These are phyloP conservation scores for Lasiosphaeria hispida DNA, from an alignment of 495 filamentous ascomycete genomes.

Conservation along the genomic window DNA sequence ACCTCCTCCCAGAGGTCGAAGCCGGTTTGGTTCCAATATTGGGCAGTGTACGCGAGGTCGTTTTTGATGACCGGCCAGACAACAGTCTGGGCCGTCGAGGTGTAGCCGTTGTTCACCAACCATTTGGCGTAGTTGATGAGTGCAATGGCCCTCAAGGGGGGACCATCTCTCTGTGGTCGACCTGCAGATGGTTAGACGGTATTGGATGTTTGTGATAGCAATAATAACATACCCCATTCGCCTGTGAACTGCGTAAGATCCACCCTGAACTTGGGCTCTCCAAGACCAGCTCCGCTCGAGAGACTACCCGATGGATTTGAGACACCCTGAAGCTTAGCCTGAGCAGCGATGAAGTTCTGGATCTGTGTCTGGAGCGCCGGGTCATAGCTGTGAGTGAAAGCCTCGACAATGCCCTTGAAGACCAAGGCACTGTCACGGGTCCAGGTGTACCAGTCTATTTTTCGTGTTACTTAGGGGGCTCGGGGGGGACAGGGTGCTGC, in stretches of 20 bases:
- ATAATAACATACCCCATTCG: constrained; percentile 49
- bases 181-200: no score
- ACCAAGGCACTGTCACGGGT: constrained; percentile 68
- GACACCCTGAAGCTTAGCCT: constrained; percentile 60
- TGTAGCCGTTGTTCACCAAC: constrained; percentile 49
- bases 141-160: constrained; percentile 65
- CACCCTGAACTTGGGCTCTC: constrained; percentile 61
- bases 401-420: constrained; percentile 59
- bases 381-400: constrained; percentile 55
- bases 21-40: constrained; percentile 67
- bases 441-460: constrained; percentile 63
- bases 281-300: constrained; percentile 50
- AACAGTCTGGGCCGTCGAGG: constrained; percentile 33
- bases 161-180: constrained; percentile 70
- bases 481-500: constrained; percentile 19
- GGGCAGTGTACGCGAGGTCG: constrained; percentile 65
- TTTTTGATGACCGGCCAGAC: constrained; percentile 66
- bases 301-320: constrained; percentile 59
- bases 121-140: constrained; percentile 47
- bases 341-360: constrained; percentile 54
- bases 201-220: no score
- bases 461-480: neutral
- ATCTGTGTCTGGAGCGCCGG: constrained; percentile 51
- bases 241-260: constrained; percentile 60
- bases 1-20: constrained; percentile 77